Evolutionary conservation across 257 asterid species (phyloP), one percentile per base, ranked within the genome.

Genomic region (Scutellaria baicalensis): DNA sequence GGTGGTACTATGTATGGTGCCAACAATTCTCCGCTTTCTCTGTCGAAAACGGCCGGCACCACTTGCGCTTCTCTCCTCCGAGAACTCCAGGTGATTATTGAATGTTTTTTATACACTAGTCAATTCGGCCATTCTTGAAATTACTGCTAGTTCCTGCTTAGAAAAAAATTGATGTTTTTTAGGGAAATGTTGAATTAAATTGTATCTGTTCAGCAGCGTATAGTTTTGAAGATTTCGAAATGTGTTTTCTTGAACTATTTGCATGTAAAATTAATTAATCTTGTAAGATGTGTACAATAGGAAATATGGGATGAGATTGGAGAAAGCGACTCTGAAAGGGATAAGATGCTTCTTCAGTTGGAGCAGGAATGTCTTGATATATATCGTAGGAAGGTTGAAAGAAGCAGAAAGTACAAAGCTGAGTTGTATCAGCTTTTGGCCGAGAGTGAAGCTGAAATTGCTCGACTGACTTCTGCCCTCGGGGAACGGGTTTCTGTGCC

Each of bases 351-450:
- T 75, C 86, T 85, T 70, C 89, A 85, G 78, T 79, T 89, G 86
- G 95, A 89, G 84, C 94, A 85, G 75, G 94, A 89, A 76, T 89
- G 96, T 75, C 92, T 89, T 11, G 90, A 84, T 58, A 85, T 87
- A 73, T 89, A 87, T 48, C 84, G 88, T 38, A 79, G 79, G 79
- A 85, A 81, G 75, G 94, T 89, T 6, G 96, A 87, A 59, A 79
- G 75, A 33, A 85, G 84, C 76, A 85, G 88, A 75, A 78, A 85
- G 70, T 73, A 75, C 79, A 87, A 85, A 67, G 81, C 90, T 61
- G 92, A 87, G 49, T 75, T 89, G 60, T 86, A 71, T 43, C 87
- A 78, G 78, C 79, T 81, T 36, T 79, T 89, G 78, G 89, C 81
- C 35, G 90, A 83, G 27, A 80, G 80, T 47, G 87, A 89, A 68